Evolutionary conservation across 306 rosid genomes (phyloP).

Genomic region (Rosa rugosa): DNA sequence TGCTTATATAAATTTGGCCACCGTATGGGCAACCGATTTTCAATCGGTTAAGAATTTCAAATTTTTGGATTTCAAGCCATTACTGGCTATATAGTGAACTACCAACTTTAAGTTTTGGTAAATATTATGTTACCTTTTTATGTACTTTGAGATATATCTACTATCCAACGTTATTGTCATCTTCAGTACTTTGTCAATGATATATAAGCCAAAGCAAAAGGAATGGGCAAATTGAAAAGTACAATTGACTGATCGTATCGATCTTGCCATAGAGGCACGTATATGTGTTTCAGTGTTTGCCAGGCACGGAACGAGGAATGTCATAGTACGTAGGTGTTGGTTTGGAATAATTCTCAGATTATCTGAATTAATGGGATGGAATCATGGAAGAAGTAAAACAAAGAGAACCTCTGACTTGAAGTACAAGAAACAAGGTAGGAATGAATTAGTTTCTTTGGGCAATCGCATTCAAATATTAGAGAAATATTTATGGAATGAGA

Average conservation of each 20-base stretch:
- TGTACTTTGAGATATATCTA: not conserved
- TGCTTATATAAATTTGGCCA: no score
- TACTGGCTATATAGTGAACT: not conserved
- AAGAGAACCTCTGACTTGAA: conserved; percentile 13
- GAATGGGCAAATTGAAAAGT: no score
- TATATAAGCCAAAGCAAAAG: not conserved
- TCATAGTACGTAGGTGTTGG: not conserved
- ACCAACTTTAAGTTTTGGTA: not conserved
- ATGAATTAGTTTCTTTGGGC: conserved; percentile 16
- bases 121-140: not conserved
- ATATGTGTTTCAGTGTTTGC: not conserved
- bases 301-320: not conserved
- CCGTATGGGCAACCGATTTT: no score
- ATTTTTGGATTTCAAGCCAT: not conserved
- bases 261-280: not conserved
- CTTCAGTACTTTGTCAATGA: not conserved
- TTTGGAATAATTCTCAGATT: not conserved
- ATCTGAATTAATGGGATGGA: not conserved
- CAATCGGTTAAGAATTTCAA: no score
- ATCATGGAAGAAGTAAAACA: not conserved
- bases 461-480: conserved; percentile 1
- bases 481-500: conserved; percentile 3
- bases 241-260: not conserved
- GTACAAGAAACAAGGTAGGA: conserved; percentile 27
- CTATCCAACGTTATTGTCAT: not conserved